A percentile compares a stretch with the other conserved stretches of the same genome.
phyloP scores from a whole-genome alignment of 2,329 filamentous ascomycete species.

The Penicillium polonicum region DNA sequence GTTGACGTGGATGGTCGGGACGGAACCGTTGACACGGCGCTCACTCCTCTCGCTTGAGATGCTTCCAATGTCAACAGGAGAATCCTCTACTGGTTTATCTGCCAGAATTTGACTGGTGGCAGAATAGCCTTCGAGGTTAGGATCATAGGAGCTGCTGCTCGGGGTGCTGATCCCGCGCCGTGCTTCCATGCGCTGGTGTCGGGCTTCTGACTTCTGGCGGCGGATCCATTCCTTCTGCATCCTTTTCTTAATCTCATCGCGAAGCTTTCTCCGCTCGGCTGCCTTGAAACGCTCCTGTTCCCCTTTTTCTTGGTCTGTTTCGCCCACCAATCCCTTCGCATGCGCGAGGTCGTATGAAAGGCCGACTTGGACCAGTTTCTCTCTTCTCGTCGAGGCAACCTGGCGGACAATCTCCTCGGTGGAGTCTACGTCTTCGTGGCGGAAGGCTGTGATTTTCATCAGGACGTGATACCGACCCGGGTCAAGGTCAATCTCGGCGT shows the following conservation, averaged over 20 bases:
- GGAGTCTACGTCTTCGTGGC: conserved; percentile 50
- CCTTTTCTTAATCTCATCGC: conserved; percentile 40
- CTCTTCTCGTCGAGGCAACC: conserved; percentile 62
- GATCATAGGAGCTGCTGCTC: conserved; percentile 9
- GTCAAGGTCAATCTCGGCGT: conserved; percentile 71
- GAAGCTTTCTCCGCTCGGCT: conserved; percentile 37
- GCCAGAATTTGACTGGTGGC: conserved; percentile 21
- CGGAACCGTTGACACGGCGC: conserved; percentile 17
- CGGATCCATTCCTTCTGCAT: conserved; percentile 44
- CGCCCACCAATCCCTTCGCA: conserved; percentile 44
- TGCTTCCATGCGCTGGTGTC: conserved; percentile 33
- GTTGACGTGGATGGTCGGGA: conserved; percentile 32
- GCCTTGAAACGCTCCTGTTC: conserved; percentile 35
- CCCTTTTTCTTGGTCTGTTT: conserved; percentile 37
- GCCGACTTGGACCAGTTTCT: conserved; percentile 63
- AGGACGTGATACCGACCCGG: conserved; percentile 73
- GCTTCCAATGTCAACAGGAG: conserved; percentile 26
- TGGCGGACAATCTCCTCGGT: conserved; percentile 68
- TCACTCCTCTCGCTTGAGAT: conserved; percentile 22
- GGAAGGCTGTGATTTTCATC: conserved; percentile 69
- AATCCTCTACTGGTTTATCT: conserved; percentile 26
- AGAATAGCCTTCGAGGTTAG: conserved; percentile 2
- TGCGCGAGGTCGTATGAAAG: conserved; percentile 49
- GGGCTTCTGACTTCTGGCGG: conserved; percentile 37
- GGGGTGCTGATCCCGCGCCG: conserved; percentile 23